Evolutionary conservation across 768 basidiomycete species (phyloP).

Genomic region (Rhodotorula sphaerocarpa): DNA sequence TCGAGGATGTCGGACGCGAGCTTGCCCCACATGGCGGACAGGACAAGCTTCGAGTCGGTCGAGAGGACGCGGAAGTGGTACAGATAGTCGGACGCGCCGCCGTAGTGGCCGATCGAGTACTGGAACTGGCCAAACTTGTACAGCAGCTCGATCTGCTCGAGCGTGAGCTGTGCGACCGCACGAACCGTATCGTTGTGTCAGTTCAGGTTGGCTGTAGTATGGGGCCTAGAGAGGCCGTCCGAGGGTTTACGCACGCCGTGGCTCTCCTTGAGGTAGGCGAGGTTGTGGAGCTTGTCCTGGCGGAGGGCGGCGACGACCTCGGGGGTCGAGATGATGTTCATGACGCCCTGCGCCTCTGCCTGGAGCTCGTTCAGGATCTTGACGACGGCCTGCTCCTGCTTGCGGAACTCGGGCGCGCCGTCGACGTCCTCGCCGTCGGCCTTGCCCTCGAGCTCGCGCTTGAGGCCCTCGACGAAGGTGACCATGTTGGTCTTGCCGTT

Average conservation of each 20-base stretch:
- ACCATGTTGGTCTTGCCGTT: slow-evolving; percentile 85
- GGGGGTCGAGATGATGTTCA: slow-evolving; percentile 93
- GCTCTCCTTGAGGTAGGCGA: slow-evolving; percentile 86
- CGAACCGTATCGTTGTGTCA: background rate
- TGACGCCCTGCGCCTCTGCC: slow-evolving; percentile 81
- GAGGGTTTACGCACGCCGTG: slow-evolving; percentile 56
- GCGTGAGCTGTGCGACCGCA: slow-evolving; percentile 58
- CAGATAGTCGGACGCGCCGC: slow-evolving; percentile 89
- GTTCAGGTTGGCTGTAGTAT: no score
- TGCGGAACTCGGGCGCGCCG: slow-evolving; percentile 74
- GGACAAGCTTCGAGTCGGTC: slow-evolving; percentile 82
- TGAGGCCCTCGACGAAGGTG: slow-evolving; percentile 77
- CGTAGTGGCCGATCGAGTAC: slow-evolving; percentile 97
- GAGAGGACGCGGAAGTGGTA: slow-evolving; percentile 98
- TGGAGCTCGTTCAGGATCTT: slow-evolving; percentile 74
- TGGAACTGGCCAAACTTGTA: slow-evolving; percentile 99
- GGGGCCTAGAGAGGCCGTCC: background rate
- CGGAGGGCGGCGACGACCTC: slow-evolving; percentile 89
- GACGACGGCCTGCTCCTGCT: slow-evolving; percentile 71
- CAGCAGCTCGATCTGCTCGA: slow-evolving; percentile 88
- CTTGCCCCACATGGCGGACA: slow-evolving; percentile 98
- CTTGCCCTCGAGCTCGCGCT: slow-evolving; percentile 57
- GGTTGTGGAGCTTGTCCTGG: slow-evolving; percentile 93
- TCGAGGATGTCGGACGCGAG: slow-evolving; percentile 91
- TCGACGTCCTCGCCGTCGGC: slow-evolving; percentile 60